These are phyloP conservation scores for Cardiospermum halicacabum DNA, from an alignment of 345 rosid genomes.

Conservation along the genomic window DNA sequence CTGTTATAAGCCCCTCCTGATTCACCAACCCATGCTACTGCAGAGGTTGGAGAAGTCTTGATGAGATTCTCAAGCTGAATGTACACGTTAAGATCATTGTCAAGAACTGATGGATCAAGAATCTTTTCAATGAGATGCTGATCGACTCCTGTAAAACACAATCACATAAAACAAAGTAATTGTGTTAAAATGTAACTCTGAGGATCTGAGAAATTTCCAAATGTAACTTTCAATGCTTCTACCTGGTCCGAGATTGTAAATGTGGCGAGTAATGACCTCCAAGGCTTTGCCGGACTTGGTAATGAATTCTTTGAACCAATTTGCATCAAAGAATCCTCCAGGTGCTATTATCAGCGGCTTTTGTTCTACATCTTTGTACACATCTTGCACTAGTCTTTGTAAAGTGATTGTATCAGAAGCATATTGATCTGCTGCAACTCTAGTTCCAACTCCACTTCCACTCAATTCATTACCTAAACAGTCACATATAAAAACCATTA, in stretches of 20 bases:
- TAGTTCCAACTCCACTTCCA: conserved; percentile 74
- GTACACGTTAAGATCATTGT: conserved; percentile 49
- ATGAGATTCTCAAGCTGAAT: conserved; percentile 44
- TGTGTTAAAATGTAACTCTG: conserved; percentile 4
- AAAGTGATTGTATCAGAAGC: conserved; percentile 61
- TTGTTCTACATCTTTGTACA: conserved; percentile 35
- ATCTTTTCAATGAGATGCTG: conserved; percentile 57
- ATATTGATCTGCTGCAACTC: conserved; percentile 68
- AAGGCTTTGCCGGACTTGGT: conserved; percentile 43
- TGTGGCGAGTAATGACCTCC: conserved; percentile 72
- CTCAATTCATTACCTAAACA: conserved; percentile 79
- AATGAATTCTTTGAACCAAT: conserved; percentile 64
- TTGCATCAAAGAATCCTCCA: conserved; percentile 75
- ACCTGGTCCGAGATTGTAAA: conserved; percentile 98
- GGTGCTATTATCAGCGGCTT: conserved; percentile 80
- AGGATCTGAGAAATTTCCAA: conserved; percentile 5
- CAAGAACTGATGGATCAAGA: conserved; percentile 66
- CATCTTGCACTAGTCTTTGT: conserved; percentile 37
- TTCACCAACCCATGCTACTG: conserved; percentile 89
- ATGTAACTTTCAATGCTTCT: conserved; percentile 12
- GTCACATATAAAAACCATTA: neutral
- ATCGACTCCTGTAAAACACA: conserved; percentile 50
- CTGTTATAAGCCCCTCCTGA: conserved; percentile 97
- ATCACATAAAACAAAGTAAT: neutral
- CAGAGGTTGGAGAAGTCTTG: conserved; percentile 48